phyloP scores from a whole-genome alignment of 495 filamentous ascomycete species.

The Wilcoxina mikolae region DNA sequence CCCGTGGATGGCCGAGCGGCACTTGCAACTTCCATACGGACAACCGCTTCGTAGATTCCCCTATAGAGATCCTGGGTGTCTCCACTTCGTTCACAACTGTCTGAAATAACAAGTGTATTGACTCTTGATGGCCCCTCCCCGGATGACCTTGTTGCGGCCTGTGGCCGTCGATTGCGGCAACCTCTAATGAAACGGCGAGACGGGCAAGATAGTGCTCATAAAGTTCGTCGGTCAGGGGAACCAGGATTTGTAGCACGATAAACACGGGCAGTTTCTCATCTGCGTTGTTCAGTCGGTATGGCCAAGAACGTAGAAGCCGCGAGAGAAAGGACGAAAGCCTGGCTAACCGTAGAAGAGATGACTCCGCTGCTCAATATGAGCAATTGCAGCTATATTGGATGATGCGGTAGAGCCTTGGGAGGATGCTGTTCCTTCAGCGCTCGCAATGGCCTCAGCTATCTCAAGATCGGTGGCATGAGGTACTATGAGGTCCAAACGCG shows the following conservation, averaged over 20 bases:
- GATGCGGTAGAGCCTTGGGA: slow-evolving; percentile 35
- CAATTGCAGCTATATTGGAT: slow-evolving; percentile 22
- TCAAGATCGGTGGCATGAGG: slow-evolving; percentile 53
- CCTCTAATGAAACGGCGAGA: slow-evolving; percentile 27
- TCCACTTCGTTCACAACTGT: slow-evolving; percentile 24
- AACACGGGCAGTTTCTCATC: slow-evolving; percentile 29
- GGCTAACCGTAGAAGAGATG: slow-evolving; percentile 31
- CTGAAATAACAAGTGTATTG: slow-evolving; percentile 37
- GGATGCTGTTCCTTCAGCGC: slow-evolving; percentile 35
- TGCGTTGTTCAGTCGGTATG: slow-evolving; percentile 8
- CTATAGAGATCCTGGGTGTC: slow-evolving; percentile 37
- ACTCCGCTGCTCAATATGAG: slow-evolving; percentile 36
- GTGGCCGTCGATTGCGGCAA: slow-evolving; percentile 26
- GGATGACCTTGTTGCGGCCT: slow-evolving; percentile 7
- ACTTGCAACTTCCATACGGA: slow-evolving; percentile 69
- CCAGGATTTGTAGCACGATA: slow-evolving; percentile 27
- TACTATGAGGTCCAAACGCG: slow-evolving; percentile 62
- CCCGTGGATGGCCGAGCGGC: slow-evolving; percentile 62
- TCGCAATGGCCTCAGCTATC: slow-evolving; percentile 44
- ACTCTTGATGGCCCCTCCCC: slow-evolving; percentile 20
- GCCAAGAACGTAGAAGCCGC: slow-evolving; percentile 28
- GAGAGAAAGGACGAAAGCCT: slow-evolving; percentile 21
- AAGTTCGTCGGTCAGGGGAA: slow-evolving; percentile 22
- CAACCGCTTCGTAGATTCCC: slow-evolving; percentile 39
- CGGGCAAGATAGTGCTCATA: slow-evolving; percentile 27